These are phyloP conservation scores for Miamiensis avidus DNA, from an alignment of 169 alveolate species.

Conservation along the genomic window DNA sequence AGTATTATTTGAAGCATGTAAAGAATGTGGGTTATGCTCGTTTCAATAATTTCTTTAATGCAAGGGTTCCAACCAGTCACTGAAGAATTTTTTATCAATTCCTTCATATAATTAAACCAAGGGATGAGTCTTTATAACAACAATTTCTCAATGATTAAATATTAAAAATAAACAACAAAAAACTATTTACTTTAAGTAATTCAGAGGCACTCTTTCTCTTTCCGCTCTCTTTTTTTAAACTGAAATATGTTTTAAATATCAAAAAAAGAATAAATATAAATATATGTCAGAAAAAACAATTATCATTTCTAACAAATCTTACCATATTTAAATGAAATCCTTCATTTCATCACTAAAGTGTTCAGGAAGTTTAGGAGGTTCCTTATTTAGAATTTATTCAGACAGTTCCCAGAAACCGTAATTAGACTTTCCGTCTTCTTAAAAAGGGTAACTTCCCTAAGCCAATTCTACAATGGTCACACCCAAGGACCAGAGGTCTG, in stretches of 20 bases:
- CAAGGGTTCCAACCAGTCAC: too few species aligned
- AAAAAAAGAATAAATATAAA: not conserved
- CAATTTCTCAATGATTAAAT: not conserved
- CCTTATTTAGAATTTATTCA: not conserved
- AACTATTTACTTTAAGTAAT: not conserved
- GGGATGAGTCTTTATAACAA: not conserved
- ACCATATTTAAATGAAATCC: conserved; percentile 5
- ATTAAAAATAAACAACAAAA: not conserved
- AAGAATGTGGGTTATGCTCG: too few species aligned
- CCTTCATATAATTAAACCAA: conserved; percentile 12
- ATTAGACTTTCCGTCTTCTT: conserved; percentile 7
- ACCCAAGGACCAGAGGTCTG: conserved; percentile 81
- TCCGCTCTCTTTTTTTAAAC: conserved; percentile 12
- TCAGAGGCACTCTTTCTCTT: conserved; percentile 17
- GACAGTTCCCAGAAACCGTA: not conserved
- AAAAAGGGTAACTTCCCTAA: conserved; percentile 67
- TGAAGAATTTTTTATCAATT: too few species aligned
- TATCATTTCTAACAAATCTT: not conserved
- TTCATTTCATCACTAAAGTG: not conserved
- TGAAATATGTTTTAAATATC: not conserved
- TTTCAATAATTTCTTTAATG: too few species aligned
- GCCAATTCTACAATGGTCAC: conserved; percentile 72
- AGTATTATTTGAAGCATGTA: too few species aligned
- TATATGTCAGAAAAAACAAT: too few species aligned
- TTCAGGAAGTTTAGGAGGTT: conserved; percentile 3